phyloP scores from a whole-genome alignment of 257 asterid species.

The Euphrasia confusa region DNA sequence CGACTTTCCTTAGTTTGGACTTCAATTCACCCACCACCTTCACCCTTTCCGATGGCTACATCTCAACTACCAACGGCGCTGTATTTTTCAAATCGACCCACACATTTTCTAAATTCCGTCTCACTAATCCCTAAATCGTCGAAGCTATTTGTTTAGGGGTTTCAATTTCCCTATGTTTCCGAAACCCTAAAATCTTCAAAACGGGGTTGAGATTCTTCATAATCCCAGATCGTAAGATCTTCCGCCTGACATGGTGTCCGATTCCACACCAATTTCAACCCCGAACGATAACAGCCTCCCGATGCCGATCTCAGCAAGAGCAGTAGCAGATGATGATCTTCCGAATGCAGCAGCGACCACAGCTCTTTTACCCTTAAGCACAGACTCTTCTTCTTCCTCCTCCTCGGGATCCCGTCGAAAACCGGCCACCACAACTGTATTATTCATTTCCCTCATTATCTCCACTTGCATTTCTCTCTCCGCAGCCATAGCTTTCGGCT shows the following conservation, averaged over 20 bases:
- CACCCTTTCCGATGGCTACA: constrained; percentile 25
- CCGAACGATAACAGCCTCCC: constrained; percentile 25
- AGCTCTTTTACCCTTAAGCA: constrained; percentile 34
- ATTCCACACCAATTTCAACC: constrained; percentile 30
- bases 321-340: constrained; percentile 23
- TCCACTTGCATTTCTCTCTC: constrained; percentile 47
- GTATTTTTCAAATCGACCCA: neutral
- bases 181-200: neutral
- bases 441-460: constrained; percentile 42
- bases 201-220: neutral
- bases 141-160: neutral
- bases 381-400: constrained; percentile 24
- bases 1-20: constrained; percentile 22
- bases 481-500: constrained; percentile 49
- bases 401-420: constrained; percentile 22
- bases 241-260: constrained; percentile 32
- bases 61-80: constrained; percentile 7
- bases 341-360: constrained; percentile 33
- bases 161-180: neutral
- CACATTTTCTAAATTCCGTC: neutral
- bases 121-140: neutral
- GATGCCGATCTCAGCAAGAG: constrained; percentile 13
- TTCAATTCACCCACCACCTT: constrained; percentile 12
- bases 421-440: constrained; percentile 19
- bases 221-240: constrained; percentile 14